Percentiles rank a stretch among this genome's conserved stretches.
Evolutionary conservation across 2,329 filamentous ascomycete species (phyloP).

Genomic region (Cladosporium sp.): DNA sequence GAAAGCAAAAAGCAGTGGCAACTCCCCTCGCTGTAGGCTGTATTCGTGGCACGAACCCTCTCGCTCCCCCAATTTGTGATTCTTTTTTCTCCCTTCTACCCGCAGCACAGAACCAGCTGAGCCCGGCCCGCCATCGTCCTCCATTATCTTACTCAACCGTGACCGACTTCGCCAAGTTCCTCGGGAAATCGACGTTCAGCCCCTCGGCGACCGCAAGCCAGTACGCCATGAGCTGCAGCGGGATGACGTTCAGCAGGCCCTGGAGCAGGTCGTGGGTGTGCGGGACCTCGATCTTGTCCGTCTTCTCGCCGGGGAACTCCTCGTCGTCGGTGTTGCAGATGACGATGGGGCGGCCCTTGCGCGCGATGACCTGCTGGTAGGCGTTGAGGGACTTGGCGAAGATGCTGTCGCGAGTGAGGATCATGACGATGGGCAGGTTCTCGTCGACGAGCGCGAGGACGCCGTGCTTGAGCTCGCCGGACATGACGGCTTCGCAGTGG

Average conservation of each 20-base stretch:
- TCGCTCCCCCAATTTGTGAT: too few species aligned
- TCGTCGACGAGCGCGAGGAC: constrained; percentile 95
- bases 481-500: constrained; percentile 99
- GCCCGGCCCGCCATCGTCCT: not conserved
- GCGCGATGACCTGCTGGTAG: constrained; percentile 98
- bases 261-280: constrained; percentile 92
- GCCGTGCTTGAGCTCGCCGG: constrained; percentile 97
- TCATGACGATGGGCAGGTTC: constrained; percentile 99
- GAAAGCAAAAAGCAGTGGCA: too few species aligned
- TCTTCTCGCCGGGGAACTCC: constrained; percentile 82
- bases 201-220: constrained; percentile 96
- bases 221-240: constrained; percentile 95
- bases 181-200: constrained; percentile 95
- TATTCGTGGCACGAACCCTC: too few species aligned
- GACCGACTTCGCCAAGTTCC: constrained; percentile 97
- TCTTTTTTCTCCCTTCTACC: too few species aligned
- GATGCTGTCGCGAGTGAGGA: constrained; percentile 88
- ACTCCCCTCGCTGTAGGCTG: too few species aligned
- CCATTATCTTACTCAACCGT: constrained; percentile 78
- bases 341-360: constrained; percentile 91
- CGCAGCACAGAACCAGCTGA: too few species aligned
- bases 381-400: constrained; percentile 99
- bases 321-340: constrained; percentile 90
- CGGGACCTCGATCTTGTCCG: constrained; percentile 95
- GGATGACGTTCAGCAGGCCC: constrained; percentile 95